Base-by-base conservation (phyloP, 805 yeast genomes). In the Candida oleophila region DNA sequence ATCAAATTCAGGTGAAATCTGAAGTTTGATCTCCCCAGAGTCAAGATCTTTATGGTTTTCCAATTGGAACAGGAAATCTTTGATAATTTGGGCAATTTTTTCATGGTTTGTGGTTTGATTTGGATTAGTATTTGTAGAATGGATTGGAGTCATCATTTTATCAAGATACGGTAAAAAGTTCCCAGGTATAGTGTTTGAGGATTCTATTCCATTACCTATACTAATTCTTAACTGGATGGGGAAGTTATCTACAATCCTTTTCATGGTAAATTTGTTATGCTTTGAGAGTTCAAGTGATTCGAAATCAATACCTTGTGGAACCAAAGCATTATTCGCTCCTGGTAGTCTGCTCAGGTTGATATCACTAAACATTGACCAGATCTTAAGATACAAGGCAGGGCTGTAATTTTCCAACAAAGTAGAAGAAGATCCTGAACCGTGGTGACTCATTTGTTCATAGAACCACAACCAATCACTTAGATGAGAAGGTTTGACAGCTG, bases 401-500 rank as follows among this genome's bases (percentile, higher is more conserved):
- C 77, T 70, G 56, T 88, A 90, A 19, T 77, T 68, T 21, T 73
- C 66, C 39, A 36, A 36, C 7, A 36, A n/a, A 5, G 19, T 15
- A 5, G 16, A 16, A 42, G 82, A 55, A 2, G 73, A 73, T 48
- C 72, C 73, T 41, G 69, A 69, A 1, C 71, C 67, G 38, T 66
- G 66, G 34, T 64, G 45, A 3, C 56, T 62, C 60, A 85, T 63
- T n/a, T 66, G 41, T 60, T 91, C 97, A 51, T 83, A 78, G 59
- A 86, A 87, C 53, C 66, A 77, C 22, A 87, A 59, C 96, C 96
- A 91, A 51, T 88, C 94, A 37, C 87, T 77, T 7, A 89, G 67
- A 21, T 63, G 68, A 12, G 78, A 63, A 0, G 95, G 86, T 52
- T 83, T 84, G 7, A 53, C 53, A 22, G 88, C 64, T 41, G 81